Base-by-base conservation (phyloP, 2,329 filamentous ascomycete species). In the Stagonosporopsis rhizophila region DNA sequence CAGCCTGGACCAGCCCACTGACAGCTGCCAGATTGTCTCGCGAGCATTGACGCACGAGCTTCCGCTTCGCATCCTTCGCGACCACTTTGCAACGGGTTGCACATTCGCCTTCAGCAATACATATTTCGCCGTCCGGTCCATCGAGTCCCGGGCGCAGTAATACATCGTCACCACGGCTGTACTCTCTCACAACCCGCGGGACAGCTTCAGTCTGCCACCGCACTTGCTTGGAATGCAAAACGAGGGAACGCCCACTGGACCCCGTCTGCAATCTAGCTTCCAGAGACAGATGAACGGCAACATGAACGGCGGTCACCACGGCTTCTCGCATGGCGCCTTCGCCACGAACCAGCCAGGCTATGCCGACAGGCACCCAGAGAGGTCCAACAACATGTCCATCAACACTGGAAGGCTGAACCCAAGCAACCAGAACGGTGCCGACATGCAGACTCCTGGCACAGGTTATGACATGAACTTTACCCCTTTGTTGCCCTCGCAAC, bases 401-500 rank as follows among this genome's bases (percentile, higher is more conserved):
- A 97, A 97, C 78, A 97, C 95, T 20, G 88, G 89, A 72, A 81
- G 86, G 61, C 83, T 89, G 76, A 76, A 78, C 25, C 78, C 79
- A 45, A 79, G 78, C 50, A 79, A 82, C 60, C 83, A 85, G 70
- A 86, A 83, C 74, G 81, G 79, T 57, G 85, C 84, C 68, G 92
- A 96, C 63, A 87, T 96, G 86, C 83, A 89, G 65, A 94, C 90
- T 22, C 93, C 95, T 15, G 92, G 90, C 39, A 94, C 92, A 48
- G 92, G 86, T 39, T 96, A 92, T 73, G 95, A 98, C 73, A 97
- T 98, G 94, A 95, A 98, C 79, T 98, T 97, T 78, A 97, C 95
- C 11, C 94, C 95, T 63, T 85, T 99, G 64, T 86, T 99, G 34
- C 95, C 95, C 32, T 98, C 94, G 30, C 92, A 97, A 79, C 83